Conservation (phyloP, 805 yeast genomes). For the Candida odintsovae region DNA sequence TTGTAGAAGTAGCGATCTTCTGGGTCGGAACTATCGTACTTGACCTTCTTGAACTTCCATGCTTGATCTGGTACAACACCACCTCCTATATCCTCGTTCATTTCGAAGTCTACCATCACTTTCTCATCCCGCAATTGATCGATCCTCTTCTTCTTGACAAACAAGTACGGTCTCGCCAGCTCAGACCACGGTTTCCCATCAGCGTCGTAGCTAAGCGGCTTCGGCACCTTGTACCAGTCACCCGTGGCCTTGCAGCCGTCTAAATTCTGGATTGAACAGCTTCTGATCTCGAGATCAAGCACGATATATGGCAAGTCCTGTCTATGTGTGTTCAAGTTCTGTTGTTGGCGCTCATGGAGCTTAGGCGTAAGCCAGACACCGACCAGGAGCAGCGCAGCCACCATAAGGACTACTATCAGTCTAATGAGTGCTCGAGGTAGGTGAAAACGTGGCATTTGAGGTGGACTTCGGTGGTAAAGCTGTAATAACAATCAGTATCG, state of each 20-base stretch:
- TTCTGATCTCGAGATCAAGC: conserved; percentile 1
- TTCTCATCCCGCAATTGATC: not conserved
- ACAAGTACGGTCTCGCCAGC: conserved; percentile 6
- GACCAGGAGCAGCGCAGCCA: not conserved
- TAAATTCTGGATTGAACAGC: conserved; percentile 4
- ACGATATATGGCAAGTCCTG: not conserved
- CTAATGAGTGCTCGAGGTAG: not conserved
- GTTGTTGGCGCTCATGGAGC: not conserved
- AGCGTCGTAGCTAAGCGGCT: conserved; percentile 4
- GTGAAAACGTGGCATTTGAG: not conserved
- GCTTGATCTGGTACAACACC: not conserved
- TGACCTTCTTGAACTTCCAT: conserved; percentile 52
- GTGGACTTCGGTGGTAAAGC: not conserved
- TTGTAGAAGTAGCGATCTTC: conserved; percentile 13
- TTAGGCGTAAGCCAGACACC: not conserved
- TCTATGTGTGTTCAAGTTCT: not conserved
- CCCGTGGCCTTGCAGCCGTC: conserved; percentile 3
- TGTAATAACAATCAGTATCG: too few species aligned
- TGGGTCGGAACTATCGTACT: conserved; percentile 7
- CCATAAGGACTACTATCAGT: not conserved
- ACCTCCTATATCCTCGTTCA: conserved; percentile 4
- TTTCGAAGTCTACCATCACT: conserved; percentile 1
- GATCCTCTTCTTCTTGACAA: conserved; percentile 6
- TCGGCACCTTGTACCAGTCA: conserved; percentile 11
- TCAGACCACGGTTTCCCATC: conserved; percentile 7